Evolutionary conservation across 2,329 filamentous ascomycete genomes (phyloP), one percentile per base, ranked within the genome.

Genomic region (Rugonectria rugulosa): DNA sequence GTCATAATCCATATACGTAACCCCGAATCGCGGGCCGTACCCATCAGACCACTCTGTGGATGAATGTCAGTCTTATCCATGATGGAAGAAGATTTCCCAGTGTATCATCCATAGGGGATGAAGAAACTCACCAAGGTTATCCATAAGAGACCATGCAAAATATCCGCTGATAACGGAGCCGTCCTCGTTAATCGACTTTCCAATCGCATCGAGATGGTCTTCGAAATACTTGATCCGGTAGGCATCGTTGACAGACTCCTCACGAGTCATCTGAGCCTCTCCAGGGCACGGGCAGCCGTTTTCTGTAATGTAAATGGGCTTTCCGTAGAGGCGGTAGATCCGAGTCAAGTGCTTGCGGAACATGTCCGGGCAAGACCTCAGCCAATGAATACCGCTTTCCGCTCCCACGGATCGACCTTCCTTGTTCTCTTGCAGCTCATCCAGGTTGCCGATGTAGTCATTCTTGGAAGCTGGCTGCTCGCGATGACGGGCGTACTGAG

Each of bases 141-240:
- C 60, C 57, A 64, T 61, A 6, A 64, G 19, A 4, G 57, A 59
- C 61, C 61, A 61, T 0, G 60, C 58, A 34, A 61, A 61, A n/a
- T 63, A 64, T 0, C 61, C 60, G 3, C 53, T 20, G 6, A 63
- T 31, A 0, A 32, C 23, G 1, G 55, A 26, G 0, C 57, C 52
- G 14, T 64, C 60, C 11, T 59, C 57, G 59, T 58, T 9, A 1
- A 58, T 40, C 1, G 60, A 34, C 15, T 37, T 58, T 0, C 63
- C 70, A 29, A 77, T 71, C 0, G 75, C 69, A 31, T 77, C 72
- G 2, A 78, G 57, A 23, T 77, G 74, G 17, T 73, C 67, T 11
- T 68, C 61, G 45, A 77, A 75, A 40, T 78, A 77, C 9, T 64
- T 54, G 6, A 72, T 64, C 2, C 75, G 67, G 46, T 72, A 77